Base-by-base conservation (phyloP, 768 basidiomycete species). In the Lactarius tabidus region DNA sequence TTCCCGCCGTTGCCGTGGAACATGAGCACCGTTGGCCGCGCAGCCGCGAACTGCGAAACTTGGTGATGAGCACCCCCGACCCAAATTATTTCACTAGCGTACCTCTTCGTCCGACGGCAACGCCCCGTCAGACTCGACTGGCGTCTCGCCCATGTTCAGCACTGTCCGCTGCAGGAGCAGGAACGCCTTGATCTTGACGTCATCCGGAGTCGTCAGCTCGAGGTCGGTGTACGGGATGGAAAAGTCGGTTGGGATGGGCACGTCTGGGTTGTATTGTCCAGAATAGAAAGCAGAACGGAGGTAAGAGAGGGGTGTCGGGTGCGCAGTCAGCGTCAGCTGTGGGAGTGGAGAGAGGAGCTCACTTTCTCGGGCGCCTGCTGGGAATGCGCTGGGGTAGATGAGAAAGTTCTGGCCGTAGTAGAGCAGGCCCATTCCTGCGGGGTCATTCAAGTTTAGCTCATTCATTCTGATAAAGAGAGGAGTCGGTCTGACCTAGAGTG, bases 1-100 rank as follows among this genome's bases (percentile, higher is more conserved):
- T 93, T 93, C 17, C 91, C 91, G 0, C 86, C 90, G 70, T 92
- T 92, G 8, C 96, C 96, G 70, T 98, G 95, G 62, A 97, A 93
- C 86, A 98, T 91, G 57, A 98, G 75, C 2, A 98, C 80, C 0
- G 94, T 97, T 1, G 96, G 96, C 18, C 94, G 80, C 52, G 73
- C 74, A 0, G 78, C 72, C 18, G 80, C 78, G 66, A 80, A 80
- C 81, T 81, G 31, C 28, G 15, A 20, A 51, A 26, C 3, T 39
- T 52, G 17, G 43, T n/a, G 45, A 17, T 36, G 26, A 41, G 53
- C 43, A 36, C 9, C 14, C 8, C 15, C 3, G 28, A 18, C 2
- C 8, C 17, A 60, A 43, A 18, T 36, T n/a, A 3, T 7, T 3
- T 12, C 4, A 23, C 17, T 29, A 14, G 72, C 77, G 53, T 69